A percentile compares a stretch with the other conserved stretches of the same genome.
Evolutionary conservation across 495 filamentous ascomycete genomes (phyloP).

Genomic region (Penicillium salamii): DNA sequence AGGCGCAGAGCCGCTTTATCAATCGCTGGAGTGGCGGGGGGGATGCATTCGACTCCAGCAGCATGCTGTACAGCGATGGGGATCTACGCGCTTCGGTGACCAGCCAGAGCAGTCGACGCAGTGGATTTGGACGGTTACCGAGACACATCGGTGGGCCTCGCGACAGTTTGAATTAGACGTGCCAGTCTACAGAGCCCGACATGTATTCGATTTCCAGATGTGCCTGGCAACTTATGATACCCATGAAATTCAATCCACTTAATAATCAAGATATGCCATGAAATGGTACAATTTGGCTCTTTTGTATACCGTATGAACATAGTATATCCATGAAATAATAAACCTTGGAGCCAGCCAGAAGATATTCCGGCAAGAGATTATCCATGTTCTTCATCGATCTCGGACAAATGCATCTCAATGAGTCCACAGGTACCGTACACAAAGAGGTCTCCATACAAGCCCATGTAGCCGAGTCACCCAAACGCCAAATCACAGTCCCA

Average conservation of each 20-base stretch:
- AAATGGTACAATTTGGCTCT: too few species aligned
- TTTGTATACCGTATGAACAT: too few species aligned
- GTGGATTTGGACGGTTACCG: slow-evolving; percentile 37
- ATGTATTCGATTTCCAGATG: too few species aligned
- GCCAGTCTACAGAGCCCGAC: neutral
- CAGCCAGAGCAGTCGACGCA: slow-evolving; percentile 39
- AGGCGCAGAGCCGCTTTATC: slow-evolving; percentile 43
- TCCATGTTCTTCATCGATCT: too few species aligned
- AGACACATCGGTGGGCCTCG: slow-evolving; percentile 37
- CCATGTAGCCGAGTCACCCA: slow-evolving; percentile 1
- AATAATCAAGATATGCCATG: too few species aligned
- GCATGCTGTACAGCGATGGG: slow-evolving; percentile 40
- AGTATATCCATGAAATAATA: too few species aligned
- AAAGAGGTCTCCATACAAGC: too few species aligned
- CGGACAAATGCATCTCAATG: too few species aligned
- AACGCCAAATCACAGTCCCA: slow-evolving; percentile 2
- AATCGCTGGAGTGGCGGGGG: slow-evolving; percentile 47
- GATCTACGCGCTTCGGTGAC: slow-evolving; percentile 42
- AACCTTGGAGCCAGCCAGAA: too few species aligned
- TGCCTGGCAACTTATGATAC: neutral
- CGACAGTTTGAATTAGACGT: slow-evolving; percentile 37
- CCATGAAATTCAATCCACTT: neutral
- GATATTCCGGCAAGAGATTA: too few species aligned
- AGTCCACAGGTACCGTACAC: too few species aligned
- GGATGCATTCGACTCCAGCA: slow-evolving; percentile 41